Evolutionary conservation across 2,329 filamentous ascomycete genomes (phyloP).

Genomic region (Phialophora macrospora): DNA sequence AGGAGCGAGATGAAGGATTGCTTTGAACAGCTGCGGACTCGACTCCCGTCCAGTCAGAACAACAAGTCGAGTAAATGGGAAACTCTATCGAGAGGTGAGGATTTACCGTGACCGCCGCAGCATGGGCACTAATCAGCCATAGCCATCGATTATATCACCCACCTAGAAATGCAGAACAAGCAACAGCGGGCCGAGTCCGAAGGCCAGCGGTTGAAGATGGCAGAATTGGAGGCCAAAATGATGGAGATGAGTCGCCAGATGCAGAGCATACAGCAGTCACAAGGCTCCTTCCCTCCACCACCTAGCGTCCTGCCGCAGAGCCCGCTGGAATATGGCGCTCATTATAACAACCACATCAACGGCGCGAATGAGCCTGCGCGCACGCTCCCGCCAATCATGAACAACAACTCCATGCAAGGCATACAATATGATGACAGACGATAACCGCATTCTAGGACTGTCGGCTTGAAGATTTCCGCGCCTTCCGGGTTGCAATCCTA

Average conservation of each 20-base stretch:
- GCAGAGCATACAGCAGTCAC: slow-evolving; percentile 37
- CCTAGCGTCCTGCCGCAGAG: slow-evolving; percentile 35
- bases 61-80: slow-evolving; percentile 61
- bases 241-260: slow-evolving; percentile 45
- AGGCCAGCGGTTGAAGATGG: slow-evolving; percentile 42
- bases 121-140: slow-evolving; percentile 16
- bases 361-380: slow-evolving; percentile 48
- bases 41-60: slow-evolving; percentile 53
- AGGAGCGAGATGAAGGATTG: slow-evolving; percentile 60
- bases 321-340: slow-evolving; percentile 33
- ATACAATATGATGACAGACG: slow-evolving; percentile 57
- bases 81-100: slow-evolving; percentile 53
- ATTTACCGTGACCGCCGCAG: neutral
- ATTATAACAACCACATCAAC: slow-evolving; percentile 35
- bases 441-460: slow-evolving; percentile 38
- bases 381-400: slow-evolving; percentile 55
- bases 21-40: slow-evolving; percentile 53
- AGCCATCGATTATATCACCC: slow-evolving; percentile 56
- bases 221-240: slow-evolving; percentile 42
- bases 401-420: slow-evolving; percentile 54
- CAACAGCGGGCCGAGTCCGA: slow-evolving; percentile 47
- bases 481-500: slow-evolving; percentile 1
- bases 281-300: slow-evolving; percentile 38
- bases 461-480: slow-evolving; percentile 16
- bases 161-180: slow-evolving; percentile 50